Conservation (phyloP, 2,329 filamentous ascomycete species). For the Aspergillus candidus region DNA sequence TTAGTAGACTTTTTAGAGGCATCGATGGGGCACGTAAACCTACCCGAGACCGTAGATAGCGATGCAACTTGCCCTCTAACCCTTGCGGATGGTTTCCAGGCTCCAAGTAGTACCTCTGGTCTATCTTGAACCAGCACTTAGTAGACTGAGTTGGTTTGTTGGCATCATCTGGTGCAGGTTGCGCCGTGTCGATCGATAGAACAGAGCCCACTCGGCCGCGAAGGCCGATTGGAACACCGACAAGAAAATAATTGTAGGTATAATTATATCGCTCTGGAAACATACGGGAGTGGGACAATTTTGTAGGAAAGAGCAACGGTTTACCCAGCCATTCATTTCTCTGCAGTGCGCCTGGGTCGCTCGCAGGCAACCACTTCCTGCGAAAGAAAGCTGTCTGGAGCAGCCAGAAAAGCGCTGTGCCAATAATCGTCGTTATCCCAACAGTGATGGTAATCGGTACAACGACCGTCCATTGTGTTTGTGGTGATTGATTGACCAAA, state of each 20-base stretch:
- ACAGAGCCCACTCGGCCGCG: constrained; percentile 10
- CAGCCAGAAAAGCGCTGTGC: too few relatives aligned
- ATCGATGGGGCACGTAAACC: too few relatives aligned
- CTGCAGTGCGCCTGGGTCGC: background rate
- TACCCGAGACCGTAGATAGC: background rate
- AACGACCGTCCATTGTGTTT: too few relatives aligned
- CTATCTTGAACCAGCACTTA: constrained; percentile 7
- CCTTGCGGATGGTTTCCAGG: background rate
- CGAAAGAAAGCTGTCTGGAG: too few relatives aligned
- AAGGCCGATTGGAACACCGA: constrained; percentile 13
- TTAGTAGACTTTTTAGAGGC: background rate
- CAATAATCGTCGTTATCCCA: too few relatives aligned
- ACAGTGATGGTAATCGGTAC: too few relatives aligned
- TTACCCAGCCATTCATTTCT: constrained; percentile 1
- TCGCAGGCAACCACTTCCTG: too few relatives aligned
- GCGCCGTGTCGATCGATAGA: constrained; percentile 9
- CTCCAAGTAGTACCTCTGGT: constrained; percentile 2
- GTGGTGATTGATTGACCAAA: too few relatives aligned
- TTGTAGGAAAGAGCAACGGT: constrained; percentile 7
- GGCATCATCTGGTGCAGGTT: background rate
- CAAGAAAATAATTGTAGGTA: constrained; percentile 13
- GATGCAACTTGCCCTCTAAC: background rate
- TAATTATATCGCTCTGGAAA: constrained; percentile 9
- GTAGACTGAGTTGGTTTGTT: background rate
- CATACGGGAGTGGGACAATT: constrained; percentile 10